Percentiles rank a stretch among this genome's conserved stretches.
Evolutionary conservation across 148 eudicot genomes (phyloP).

Genomic region (Gaultheria prostrata): DNA sequence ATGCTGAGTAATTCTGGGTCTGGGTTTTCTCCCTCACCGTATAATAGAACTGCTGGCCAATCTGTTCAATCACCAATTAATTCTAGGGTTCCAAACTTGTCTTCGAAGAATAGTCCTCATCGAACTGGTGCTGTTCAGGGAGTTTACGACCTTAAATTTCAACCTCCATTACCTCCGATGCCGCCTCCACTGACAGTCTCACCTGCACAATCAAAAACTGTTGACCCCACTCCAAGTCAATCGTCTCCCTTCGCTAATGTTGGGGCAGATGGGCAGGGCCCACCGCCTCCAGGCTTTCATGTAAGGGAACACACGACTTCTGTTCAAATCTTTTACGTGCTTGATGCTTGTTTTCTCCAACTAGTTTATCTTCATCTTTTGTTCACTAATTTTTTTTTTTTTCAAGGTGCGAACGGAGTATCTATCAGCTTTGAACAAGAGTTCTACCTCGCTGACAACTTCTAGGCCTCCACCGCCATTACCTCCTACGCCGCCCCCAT

Average conservation of each 20-base stretch:
- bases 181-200: conserved; percentile 75
- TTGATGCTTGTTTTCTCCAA: conserved; percentile 1
- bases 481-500: conserved; percentile 94
- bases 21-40: conserved; percentile 37
- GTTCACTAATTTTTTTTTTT: conserved; percentile 7
- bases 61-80: conserved; percentile 36
- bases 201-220: conserved; percentile 49
- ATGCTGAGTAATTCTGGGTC: conserved; percentile 22
- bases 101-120: conserved; percentile 39
- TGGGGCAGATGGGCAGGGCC: conserved; percentile 48
- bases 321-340: conserved; percentile 8
- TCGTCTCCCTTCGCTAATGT: conserved; percentile 51
- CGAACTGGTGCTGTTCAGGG: conserved; percentile 44
- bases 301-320: conserved; percentile 39
- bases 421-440: conserved; percentile 36
- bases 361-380: background rate
- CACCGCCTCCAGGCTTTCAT: conserved; percentile 45
- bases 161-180: conserved; percentile 98
- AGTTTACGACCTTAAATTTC: conserved; percentile 56
- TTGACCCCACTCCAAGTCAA: conserved; percentile 40
- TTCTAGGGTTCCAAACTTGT: conserved; percentile 42
- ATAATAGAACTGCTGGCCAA: conserved; percentile 38
- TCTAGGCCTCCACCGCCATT: conserved; percentile 85
- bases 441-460: conserved; percentile 29
- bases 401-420: conserved; percentile 61